Percentiles rank a stretch among this genome's conserved stretches.
Conservation (phyloP, 352 stramenopile genomes). For the Phytophthora boehmeriae region DNA sequence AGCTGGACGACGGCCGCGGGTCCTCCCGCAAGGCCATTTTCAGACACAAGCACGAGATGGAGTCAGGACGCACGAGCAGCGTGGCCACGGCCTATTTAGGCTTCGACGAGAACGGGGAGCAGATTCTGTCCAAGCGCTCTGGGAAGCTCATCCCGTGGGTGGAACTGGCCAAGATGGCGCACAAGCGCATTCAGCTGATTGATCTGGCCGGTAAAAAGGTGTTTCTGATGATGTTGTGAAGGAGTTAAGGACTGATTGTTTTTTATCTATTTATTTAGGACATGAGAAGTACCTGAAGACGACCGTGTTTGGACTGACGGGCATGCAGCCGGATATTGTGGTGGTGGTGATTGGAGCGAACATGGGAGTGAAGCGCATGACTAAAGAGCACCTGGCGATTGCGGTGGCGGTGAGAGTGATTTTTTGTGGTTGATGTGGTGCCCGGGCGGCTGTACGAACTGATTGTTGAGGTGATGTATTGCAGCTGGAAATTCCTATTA, state of each 20-base stretch:
- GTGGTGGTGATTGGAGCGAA: slow-evolving; percentile 94
- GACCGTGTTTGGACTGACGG: slow-evolving; percentile 98
- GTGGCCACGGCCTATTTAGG: slow-evolving; percentile 86
- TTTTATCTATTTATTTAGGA: slow-evolving; percentile 27
- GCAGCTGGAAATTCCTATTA: slow-evolving; percentile 91
- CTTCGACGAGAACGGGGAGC: slow-evolving; percentile 74
- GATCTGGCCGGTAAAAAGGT: slow-evolving; percentile 53
- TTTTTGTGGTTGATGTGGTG: not conserved
- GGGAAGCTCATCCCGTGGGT: slow-evolving; percentile 83
- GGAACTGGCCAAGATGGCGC: slow-evolving; percentile 75
- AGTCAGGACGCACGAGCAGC: slow-evolving; percentile 84
- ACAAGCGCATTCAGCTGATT: slow-evolving; percentile 90
- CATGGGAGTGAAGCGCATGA: slow-evolving; percentile 96
- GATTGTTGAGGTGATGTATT: slow-evolving; percentile 4
- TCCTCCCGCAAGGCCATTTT: slow-evolving; percentile 84
- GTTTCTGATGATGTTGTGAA: not conserved
- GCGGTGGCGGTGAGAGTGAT: slow-evolving; percentile 71
- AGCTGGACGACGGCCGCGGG: slow-evolving; percentile 96
- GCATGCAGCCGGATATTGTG: slow-evolving; percentile 95
- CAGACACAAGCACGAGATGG: slow-evolving; percentile 86
- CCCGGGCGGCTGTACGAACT: not conserved
- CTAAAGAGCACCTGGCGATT: slow-evolving; percentile 93
- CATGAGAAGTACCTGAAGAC: slow-evolving; percentile 99
- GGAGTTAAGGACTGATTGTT: not conserved
- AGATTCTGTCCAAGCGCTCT: slow-evolving; percentile 78